Base-by-base conservation (phyloP, 2,329 filamentous ascomycete genomes). In the Phymatotrichopsis omnivora region DNA sequence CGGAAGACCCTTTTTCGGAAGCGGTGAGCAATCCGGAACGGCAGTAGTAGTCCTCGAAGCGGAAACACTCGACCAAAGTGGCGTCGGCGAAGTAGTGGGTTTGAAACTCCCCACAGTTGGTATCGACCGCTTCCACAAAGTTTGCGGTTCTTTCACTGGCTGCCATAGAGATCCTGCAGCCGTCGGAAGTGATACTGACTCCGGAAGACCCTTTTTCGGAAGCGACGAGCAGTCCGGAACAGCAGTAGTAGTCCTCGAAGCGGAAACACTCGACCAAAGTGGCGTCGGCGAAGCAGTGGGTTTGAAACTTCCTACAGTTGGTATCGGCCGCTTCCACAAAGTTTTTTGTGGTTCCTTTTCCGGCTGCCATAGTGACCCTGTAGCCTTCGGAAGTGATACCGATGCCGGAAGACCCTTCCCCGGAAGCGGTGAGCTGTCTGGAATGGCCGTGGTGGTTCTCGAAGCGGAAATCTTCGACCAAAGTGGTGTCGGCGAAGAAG, bases 1-100 rank as follows among this genome's bases (percentile, higher is more conserved):
- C 49, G 35, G 12, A 33, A 28, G 4, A 42, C 12, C 14, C 40
- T 39, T 27, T 51, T 51, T 32, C 40, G 35, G n/a, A 42, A 20
- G 45, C 24, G 7, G 35, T 49, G 4, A 42, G 49, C n/a, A 41
- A n/a, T 45, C 34, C 16, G 52, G 52, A 10, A 37, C 19, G 11
- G 49, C 50, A 8, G 39, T 36, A 17, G 52, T 54, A 10, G 49
- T 53, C n/a, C 52, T 30, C 5, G 41, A 35, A 12, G 52, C 52
- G 7, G 27, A 35, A n/a, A 47, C 46, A 12, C 43, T 48, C 8
- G 50, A 41, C 52, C 52, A 54, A 17, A 53, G 43, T 12, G 24
- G 23, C 4, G 17, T 31, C 3, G 14, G 16, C 20, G 31, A 12
- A 8, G 50, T 49, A 12, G 46, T 44, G 30, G 16, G 38, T 10